phyloP scores from a whole-genome alignment of 331 rosid species.

The Malus hybrid region DNA sequence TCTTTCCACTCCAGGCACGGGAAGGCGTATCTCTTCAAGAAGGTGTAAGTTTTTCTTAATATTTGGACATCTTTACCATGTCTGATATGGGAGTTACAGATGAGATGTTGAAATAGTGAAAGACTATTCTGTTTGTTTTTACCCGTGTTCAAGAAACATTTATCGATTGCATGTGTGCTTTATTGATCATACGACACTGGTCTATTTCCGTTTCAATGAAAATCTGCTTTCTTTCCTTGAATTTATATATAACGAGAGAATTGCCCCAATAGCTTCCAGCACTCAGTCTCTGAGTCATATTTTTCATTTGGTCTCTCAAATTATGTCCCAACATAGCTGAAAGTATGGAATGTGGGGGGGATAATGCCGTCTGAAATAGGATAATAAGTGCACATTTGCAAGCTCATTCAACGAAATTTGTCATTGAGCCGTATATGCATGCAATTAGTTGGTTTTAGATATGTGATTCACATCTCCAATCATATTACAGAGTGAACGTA shows the following conservation, averaged over 20 bases:
- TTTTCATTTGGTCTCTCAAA: background rate
- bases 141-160: background rate
- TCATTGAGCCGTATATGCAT: background rate
- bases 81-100: slow-evolving; percentile 1
- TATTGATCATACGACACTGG: background rate
- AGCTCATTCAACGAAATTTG: background rate
- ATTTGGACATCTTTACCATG: slow-evolving; percentile 11
- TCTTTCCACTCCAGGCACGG: slow-evolving; percentile 66
- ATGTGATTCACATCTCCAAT: slow-evolving; percentile 8
- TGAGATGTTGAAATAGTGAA: background rate
- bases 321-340: background rate
- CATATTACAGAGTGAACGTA: slow-evolving; percentile 55
- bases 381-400: background rate
- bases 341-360: background rate
- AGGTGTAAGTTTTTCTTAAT: slow-evolving; percentile 64
- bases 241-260: background rate
- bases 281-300: background rate
- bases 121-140: background rate
- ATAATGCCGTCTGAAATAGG: background rate
- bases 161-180: background rate
- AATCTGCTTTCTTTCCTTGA: background rate
- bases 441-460: background rate
- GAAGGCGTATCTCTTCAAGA: slow-evolving; percentile 80
- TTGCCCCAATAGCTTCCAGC: background rate
- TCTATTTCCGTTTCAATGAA: background rate